Evolutionary conservation across 1,284 basidiomycete genomes (phyloP).

Genomic region (Rugosomyces carneus): DNA sequence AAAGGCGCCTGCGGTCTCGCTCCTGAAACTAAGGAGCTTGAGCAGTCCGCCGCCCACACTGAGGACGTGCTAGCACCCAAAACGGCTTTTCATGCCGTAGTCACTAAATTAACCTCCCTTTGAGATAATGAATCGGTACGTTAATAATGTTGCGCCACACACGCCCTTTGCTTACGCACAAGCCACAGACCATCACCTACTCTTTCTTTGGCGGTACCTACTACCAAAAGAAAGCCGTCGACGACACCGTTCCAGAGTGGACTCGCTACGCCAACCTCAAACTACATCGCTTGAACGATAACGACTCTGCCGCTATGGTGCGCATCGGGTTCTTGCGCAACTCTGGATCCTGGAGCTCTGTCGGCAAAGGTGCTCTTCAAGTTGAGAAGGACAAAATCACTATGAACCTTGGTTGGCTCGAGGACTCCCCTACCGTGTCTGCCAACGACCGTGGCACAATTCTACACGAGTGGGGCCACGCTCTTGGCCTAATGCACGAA

Average conservation of each 20-base stretch:
- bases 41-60: background rate
- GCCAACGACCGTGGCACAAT: background rate
- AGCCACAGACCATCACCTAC: background rate
- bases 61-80: background rate
- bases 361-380: conserved; percentile 12
- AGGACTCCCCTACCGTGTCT: background rate
- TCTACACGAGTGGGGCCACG: conserved; percentile 24
- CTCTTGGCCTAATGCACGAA: conserved; percentile 27
- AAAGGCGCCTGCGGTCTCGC: conserved; percentile 1
- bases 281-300: background rate
- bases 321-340: conserved; percentile 7
- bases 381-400: conserved; percentile 1
- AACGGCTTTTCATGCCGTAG: background rate
- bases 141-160: background rate
- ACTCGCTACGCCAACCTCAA: background rate
- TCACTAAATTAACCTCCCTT: background rate
- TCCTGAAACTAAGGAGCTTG: background rate
- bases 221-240: background rate
- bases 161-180: background rate
- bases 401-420: conserved; percentile 1
- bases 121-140: background rate
- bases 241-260: background rate
- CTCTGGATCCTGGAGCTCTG: conserved; percentile 14
- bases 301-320: conserved; percentile 1
- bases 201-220: conserved; percentile 3